Evolutionary conservation across 2,329 filamentous ascomycete genomes (phyloP).

Genomic region (Botryosphaeria dothidea): DNA sequence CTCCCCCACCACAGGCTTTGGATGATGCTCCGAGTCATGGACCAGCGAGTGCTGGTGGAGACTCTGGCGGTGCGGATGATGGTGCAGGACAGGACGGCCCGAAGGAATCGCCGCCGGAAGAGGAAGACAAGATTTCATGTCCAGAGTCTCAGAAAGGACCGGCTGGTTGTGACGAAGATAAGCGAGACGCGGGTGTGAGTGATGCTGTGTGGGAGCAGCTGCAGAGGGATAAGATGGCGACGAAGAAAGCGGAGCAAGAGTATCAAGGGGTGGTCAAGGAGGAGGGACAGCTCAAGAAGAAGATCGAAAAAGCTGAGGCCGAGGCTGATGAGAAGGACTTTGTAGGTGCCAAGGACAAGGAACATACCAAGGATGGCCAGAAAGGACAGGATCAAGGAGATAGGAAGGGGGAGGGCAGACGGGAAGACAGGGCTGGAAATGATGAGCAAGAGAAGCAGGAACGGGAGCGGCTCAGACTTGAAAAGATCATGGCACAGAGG

Average conservation of each 20-base stretch:
- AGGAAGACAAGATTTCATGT: background rate
- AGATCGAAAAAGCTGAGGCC: background rate
- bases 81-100: too few relatives aligned
- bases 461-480: too few relatives aligned
- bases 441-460: too few relatives aligned
- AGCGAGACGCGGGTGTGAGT: conserved; percentile 12
- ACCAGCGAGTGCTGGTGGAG: too few relatives aligned
- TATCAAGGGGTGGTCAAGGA: conserved; percentile 19
- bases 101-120: background rate
- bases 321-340: background rate
- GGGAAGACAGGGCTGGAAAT: too few relatives aligned
- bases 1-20: too few relatives aligned
- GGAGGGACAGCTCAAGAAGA: conserved; percentile 20
- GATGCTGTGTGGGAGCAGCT: conserved; percentile 2
- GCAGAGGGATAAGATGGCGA: conserved; percentile 1
- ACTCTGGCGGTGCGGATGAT: too few relatives aligned
- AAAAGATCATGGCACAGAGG: conserved; percentile 21
- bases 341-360: too few relatives aligned
- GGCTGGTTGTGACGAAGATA: background rate
- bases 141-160: background rate
- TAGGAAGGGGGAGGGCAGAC: conserved; percentile 12
- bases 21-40: too few relatives aligned
- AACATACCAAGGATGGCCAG: too few relatives aligned
- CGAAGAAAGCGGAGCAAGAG: conserved; percentile 1
- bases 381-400: background rate